Base-by-base conservation (phyloP, 176 grass and related monocot genomes). In the Bromus sterilis region DNA sequence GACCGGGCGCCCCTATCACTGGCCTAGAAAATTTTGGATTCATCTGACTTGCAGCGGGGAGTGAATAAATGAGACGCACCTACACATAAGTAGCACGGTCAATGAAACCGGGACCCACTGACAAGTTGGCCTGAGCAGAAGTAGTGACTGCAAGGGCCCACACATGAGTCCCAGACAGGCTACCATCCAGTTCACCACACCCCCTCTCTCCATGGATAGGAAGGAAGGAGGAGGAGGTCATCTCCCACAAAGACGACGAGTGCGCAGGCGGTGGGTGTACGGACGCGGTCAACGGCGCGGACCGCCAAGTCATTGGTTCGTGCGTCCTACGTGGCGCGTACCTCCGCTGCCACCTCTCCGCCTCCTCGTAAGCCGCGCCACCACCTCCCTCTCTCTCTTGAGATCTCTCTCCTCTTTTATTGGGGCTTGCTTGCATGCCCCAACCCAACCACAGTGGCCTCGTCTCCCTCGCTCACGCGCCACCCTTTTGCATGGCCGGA, bases 371-470 rank as follows among this genome's bases (percentile, higher is more conserved):
- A 13, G 42, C 40, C 53, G 85, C 23, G 85, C 63, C 26, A 56
- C n/a, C 4, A 51, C 48, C 2, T 11, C 11, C 34, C 26, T 18
- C 35, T 21, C 24, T 40, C 61, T 25, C 63, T 37, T 24, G 23
- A 13, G 4, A 24, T 43, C 76, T 92, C 87, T 91, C 85, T 88
- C 91, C 67, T 91, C 91, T 84, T 91, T 94, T 89, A 94, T 94
- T 86, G 88, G 82, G 34, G 25, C 8, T 59, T 49, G 77, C 86
- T 74, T 82, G 80, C 74, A n/a, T n/a, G n/a, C n/a, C n/a, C n/a
- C n/a, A n/a, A n/a, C 36, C 1, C 69, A 21, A 21, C 48, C 53
- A 36, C 77, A 51, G 80, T 78, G 66, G 31, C 80, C 7, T 91
- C 86, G 83, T 89, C 70, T 71, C 8, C 24, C 87, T 71, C 8